These are phyloP conservation scores for Rosa persica DNA, from an alignment of 306 rosid genomes.

Conservation along the genomic window DNA sequence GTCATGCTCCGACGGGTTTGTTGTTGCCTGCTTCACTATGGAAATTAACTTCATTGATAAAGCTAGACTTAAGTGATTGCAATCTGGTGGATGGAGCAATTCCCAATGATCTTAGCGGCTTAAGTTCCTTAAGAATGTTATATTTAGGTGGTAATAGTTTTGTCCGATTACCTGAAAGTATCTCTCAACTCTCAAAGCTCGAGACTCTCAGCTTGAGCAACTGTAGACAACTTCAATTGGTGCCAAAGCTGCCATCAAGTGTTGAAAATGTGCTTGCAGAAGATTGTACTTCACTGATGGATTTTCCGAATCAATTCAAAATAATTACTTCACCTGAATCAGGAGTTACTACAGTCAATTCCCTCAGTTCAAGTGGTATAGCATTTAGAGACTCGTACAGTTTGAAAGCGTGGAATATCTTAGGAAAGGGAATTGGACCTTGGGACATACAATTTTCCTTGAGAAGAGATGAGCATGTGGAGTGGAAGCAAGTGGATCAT, in stretches of 20 bases:
- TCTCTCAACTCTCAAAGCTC: neutral
- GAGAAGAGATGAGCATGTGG: neutral
- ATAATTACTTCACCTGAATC: neutral
- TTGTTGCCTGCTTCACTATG: neutral
- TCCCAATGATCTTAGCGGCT: neutral
- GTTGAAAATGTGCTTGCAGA: neutral
- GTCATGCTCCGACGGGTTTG: neutral
- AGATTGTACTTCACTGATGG: slow-evolving; percentile 19
- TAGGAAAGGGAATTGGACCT: neutral
- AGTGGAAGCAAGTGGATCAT: neutral
- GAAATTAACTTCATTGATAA: neutral
- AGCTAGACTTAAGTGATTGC: slow-evolving; percentile 12
- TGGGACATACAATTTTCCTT: neutral
- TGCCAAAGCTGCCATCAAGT: neutral
- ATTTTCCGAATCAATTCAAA: neutral
- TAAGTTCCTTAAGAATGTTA: neutral
- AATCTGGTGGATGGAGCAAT: slow-evolving; percentile 15
- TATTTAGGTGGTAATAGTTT: neutral
- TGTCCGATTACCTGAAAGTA: neutral
- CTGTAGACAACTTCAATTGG: neutral
- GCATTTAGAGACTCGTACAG: no score
- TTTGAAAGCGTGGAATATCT: no score
- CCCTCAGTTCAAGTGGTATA: neutral
- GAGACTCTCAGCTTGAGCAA: neutral
- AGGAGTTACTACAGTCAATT: neutral